Conservation (phyloP, 345 rosid genomes). For the Cardamine resedifolia region DNA sequence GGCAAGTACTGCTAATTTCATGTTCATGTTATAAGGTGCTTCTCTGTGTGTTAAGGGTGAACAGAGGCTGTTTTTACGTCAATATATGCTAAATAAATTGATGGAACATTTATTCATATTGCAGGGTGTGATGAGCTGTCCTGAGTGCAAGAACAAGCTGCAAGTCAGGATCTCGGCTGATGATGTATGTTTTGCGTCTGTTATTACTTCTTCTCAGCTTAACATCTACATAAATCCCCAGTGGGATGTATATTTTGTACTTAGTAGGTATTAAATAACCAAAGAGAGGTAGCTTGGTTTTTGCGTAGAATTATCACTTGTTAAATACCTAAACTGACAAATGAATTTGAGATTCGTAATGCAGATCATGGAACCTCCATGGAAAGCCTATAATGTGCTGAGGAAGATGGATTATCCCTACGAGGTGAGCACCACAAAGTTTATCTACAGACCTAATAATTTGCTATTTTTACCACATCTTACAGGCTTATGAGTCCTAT, state of each 20-base stretch:
- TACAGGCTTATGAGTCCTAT: slow-evolving; percentile 18
- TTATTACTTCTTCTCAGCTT: slow-evolving; percentile 28
- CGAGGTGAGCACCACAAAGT: slow-evolving; percentile 51
- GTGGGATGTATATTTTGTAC: slow-evolving; percentile 8
- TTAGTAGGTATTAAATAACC: slow-evolving; percentile 17
- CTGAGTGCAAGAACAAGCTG: slow-evolving; percentile 87
- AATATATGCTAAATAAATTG: slow-evolving; percentile 1
- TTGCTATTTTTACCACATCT: slow-evolving; percentile 11
- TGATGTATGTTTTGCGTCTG: slow-evolving; percentile 63
- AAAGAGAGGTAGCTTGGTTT: background rate
- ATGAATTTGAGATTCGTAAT: slow-evolving; percentile 19
- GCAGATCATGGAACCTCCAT: slow-evolving; percentile 96
- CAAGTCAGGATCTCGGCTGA: slow-evolving; percentile 90
- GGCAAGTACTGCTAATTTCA: background rate
- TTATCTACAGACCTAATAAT: background rate
- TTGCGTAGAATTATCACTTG: background rate
- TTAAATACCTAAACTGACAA: background rate
- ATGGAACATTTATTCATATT: slow-evolving; percentile 21
- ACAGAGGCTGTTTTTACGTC: slow-evolving; percentile 1
- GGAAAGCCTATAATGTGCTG: slow-evolving; percentile 80
- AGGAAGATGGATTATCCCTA: slow-evolving; percentile 94
- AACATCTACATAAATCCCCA: slow-evolving; percentile 13
- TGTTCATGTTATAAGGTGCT: slow-evolving; percentile 2
- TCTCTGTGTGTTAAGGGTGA: background rate
- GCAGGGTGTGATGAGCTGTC: slow-evolving; percentile 92